Evolutionary conservation across 768 basidiomycete species (phyloP).

Genomic region (Rhizopogon rudus): DNA sequence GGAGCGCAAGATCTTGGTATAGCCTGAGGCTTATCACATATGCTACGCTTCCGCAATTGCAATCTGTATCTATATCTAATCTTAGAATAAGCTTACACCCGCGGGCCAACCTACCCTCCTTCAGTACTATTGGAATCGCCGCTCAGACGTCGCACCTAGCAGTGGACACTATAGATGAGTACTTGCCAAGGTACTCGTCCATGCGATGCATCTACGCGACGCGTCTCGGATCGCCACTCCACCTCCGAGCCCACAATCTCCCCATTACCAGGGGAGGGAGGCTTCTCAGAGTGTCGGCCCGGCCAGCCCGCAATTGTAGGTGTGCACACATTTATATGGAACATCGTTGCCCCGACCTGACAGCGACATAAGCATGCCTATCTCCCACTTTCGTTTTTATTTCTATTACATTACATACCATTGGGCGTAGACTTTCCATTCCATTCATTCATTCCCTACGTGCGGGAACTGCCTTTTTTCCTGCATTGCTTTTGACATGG

Average conservation of each 20-base stretch:
- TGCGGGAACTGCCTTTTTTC: too few relatives aligned
- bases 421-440: too few relatives aligned
- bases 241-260: too few relatives aligned
- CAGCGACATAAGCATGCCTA: not conserved
- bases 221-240: not conserved
- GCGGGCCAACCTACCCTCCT: not conserved
- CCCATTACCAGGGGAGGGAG: too few relatives aligned
- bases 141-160: not conserved
- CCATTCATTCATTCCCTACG: too few relatives aligned
- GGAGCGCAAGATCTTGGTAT: too few relatives aligned
- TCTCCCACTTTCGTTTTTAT: too few relatives aligned
- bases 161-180: not conserved
- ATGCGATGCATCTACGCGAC: not conserved
- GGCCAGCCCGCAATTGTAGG: not conserved
- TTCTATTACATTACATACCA: too few relatives aligned
- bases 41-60: not conserved
- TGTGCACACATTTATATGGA: not conserved
- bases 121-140: too few relatives aligned
- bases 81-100: not conserved
- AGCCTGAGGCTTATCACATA: not conserved
- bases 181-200: too few relatives aligned
- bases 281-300: not conserved
- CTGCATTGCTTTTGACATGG: too few relatives aligned
- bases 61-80: not conserved
- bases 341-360: not conserved